phyloP scores from a whole-genome alignment of 1,284 basidiomycete genomes.

The Taiwanofungus camphoratus region DNA sequence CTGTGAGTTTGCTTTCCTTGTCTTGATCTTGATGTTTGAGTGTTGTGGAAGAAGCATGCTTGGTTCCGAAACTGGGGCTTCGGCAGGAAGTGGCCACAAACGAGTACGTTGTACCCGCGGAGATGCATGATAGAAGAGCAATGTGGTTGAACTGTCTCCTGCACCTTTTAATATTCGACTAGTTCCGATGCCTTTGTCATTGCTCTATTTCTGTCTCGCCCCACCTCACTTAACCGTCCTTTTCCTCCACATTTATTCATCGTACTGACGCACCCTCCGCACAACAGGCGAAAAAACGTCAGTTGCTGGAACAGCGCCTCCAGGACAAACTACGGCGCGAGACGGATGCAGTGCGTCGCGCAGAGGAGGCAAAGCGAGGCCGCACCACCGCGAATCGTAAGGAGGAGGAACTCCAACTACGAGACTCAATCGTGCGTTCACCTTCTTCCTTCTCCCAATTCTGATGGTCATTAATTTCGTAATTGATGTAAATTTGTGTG shows the following conservation, averaged over 20 bases:
- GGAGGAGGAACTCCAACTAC: slow-evolving; percentile 74
- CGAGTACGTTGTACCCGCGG: too few species aligned
- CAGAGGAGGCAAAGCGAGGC: slow-evolving; percentile 79
- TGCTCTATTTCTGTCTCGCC: slow-evolving; percentile 1
- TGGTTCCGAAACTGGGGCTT: too few species aligned
- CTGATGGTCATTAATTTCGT: too few species aligned
- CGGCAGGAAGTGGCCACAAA: too few species aligned
- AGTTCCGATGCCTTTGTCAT: slow-evolving; percentile 1
- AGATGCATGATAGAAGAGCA: too few species aligned
- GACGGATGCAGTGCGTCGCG: slow-evolving; percentile 73
- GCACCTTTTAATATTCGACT: too few species aligned
- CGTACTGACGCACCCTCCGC: neutral
- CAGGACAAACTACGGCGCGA: slow-evolving; percentile 76
- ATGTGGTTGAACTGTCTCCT: too few species aligned
- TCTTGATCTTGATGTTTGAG: too few species aligned
- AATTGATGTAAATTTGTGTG: too few species aligned
- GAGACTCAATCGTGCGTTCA: slow-evolving; percentile 68
- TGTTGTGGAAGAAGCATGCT: too few species aligned
- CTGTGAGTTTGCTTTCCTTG: slow-evolving; percentile 41
- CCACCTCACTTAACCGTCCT: neutral
- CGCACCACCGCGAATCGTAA: slow-evolving; percentile 66
- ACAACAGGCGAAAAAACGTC: slow-evolving; percentile 68
- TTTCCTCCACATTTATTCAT: neutral
- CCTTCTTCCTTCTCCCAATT: slow-evolving; percentile 3
- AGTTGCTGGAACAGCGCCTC: slow-evolving; percentile 72